phyloP scores from a whole-genome alignment of 345 rosid species.

The Streptanthus diversifolius region DNA sequence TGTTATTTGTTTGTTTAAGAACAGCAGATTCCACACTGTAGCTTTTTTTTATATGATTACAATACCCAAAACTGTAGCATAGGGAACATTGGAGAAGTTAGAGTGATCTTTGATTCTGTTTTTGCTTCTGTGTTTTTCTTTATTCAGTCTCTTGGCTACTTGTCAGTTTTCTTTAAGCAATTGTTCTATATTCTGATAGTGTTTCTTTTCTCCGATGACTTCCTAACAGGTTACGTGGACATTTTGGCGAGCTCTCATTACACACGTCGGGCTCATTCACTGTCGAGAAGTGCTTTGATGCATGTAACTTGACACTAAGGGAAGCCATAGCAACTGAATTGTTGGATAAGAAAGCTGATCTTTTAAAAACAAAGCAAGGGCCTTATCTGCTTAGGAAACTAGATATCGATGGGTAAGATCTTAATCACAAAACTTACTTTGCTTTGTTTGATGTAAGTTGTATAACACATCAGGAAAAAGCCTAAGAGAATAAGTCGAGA shows the following conservation, averaged over 20 bases:
- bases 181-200: conserved; percentile 5
- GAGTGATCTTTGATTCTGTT: neutral
- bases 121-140: neutral
- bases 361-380: conserved; percentile 79
- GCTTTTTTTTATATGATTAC: conserved; percentile 1
- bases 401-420: conserved; percentile 71
- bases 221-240: conserved; percentile 60
- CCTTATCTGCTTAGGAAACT: conserved; percentile 73
- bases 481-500: neutral
- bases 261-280: conserved; percentile 78
- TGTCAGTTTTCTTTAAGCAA: neutral
- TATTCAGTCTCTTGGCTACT: neutral
- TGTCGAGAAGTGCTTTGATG: conserved; percentile 75
- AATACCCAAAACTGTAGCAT: conserved; percentile 1
- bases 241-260: conserved; percentile 75
- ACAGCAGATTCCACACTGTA: neutral
- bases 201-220: conserved; percentile 17
- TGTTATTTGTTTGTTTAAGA: conserved; percentile 1
- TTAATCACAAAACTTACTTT: conserved; percentile 10
- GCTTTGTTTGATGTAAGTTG: neutral
- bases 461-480: conserved; percentile 2
- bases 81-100: neutral
- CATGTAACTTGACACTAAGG: conserved; percentile 60
- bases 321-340: conserved; percentile 76
- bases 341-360: conserved; percentile 52